Evolutionary conservation across 345 rosid genomes (phyloP).

Genomic region (sweet orange (Citrus sinensis)): DVS_A1.0 CM039166.1:6816001-6816500

Average conservation of each 20-base stretch:
- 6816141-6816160: no score
- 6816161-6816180: background rate
- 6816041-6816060: background rate
- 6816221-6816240: background rate
- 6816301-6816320: background rate
- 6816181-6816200: no score
- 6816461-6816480: conserved; percentile 45
- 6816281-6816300: background rate
- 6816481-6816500: conserved; percentile 62
- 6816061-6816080: background rate
- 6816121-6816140: no score
- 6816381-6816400: background rate
- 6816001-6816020: no score
- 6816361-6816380: background rate
- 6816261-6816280: background rate
- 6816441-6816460: conserved; percentile 24
- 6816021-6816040: background rate
- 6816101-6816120: no score
- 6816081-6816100: no score
- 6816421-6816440: conserved; percentile 8
- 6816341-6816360: background rate
- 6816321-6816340: background rate
- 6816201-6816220: background rate
- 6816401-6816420: background rate
- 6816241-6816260: background rate